Evolutionary conservation across 352 stramenopile species (phyloP).

Genomic region (Globisporangium middletonii): DNA sequence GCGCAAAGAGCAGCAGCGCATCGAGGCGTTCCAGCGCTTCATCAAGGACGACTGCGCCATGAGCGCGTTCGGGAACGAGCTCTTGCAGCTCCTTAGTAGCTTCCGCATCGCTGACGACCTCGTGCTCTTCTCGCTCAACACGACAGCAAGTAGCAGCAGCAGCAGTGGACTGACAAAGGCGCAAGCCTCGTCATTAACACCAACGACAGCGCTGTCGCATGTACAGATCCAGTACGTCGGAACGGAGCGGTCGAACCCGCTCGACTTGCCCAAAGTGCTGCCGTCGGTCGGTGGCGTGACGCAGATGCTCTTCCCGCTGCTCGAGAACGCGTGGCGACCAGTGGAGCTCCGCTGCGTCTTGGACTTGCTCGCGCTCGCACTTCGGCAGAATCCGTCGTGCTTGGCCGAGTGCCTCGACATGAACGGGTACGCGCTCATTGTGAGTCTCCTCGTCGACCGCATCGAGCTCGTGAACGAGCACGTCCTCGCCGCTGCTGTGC

Average conservation of each 20-base stretch:
- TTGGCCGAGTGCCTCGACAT: slow-evolving; percentile 55
- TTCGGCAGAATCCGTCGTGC: slow-evolving; percentile 51
- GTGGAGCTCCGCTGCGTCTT: slow-evolving; percentile 43
- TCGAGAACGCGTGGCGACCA: slow-evolving; percentile 42
- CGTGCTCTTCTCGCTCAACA: slow-evolving; percentile 62
- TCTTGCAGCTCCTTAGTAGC: slow-evolving; percentile 42
- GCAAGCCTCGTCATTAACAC: too few relatives aligned
- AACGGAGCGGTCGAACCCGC: slow-evolving; percentile 27
- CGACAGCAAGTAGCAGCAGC: slow-evolving; percentile 18
- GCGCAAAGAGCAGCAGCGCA: slow-evolving; percentile 32
- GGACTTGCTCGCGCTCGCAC: slow-evolving; percentile 34
- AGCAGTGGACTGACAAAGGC: slow-evolving; percentile 17
- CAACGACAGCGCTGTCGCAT: slow-evolving; percentile 6
- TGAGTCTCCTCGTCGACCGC: slow-evolving; percentile 30
- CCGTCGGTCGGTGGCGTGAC: slow-evolving; percentile 55
- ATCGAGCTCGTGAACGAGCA: slow-evolving; percentile 43
- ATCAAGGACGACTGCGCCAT: slow-evolving; percentile 55
- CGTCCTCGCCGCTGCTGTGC: slow-evolving; percentile 33
- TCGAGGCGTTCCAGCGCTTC: slow-evolving; percentile 43
- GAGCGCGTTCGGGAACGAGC: slow-evolving; percentile 53
- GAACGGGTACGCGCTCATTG: slow-evolving; percentile 54
- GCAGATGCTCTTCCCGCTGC: slow-evolving; percentile 51
- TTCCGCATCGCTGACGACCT: slow-evolving; percentile 57
- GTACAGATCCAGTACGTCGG: slow-evolving; percentile 55
- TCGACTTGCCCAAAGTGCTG: slow-evolving; percentile 54